Percentiles rank a stretch among this genome's conserved stretches.
phyloP scores from a whole-genome alignment of 345 rosid genomes.

The Chamaenerion angustifolium region DNA sequence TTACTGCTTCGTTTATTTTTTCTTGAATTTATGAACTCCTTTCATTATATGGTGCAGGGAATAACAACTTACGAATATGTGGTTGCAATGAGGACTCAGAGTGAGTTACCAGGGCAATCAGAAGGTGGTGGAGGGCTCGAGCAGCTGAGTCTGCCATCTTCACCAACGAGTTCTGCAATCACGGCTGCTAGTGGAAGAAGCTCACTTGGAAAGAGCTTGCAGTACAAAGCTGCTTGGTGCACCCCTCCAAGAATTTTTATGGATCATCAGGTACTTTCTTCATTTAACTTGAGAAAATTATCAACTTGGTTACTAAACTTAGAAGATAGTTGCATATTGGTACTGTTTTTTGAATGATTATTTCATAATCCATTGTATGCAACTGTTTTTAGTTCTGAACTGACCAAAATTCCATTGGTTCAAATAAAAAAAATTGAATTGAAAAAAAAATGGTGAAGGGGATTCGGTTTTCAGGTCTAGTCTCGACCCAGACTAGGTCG shows the following conservation, averaged over 20 bases:
- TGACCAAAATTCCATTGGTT: too few relatives aligned
- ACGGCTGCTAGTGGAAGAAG: constrained; percentile 78
- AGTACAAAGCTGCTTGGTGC: constrained; percentile 82
- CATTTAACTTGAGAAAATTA: not conserved
- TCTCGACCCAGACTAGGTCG: too few relatives aligned
- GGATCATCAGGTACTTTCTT: constrained; percentile 61
- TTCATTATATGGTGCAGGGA: constrained; percentile 33
- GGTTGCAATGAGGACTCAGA: constrained; percentile 82
- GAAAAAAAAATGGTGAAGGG: too few relatives aligned
- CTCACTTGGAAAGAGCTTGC: constrained; percentile 76
- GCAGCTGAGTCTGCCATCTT: constrained; percentile 54
- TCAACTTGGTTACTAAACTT: too few relatives aligned
- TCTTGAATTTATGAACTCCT: not conserved
- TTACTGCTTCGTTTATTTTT: not conserved
- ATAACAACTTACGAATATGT: constrained; percentile 90
- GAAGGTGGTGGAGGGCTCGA: constrained; percentile 42
- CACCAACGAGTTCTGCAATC: constrained; percentile 78
- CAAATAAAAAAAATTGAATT: too few relatives aligned
- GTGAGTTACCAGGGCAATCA: constrained; percentile 64
- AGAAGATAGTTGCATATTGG: too few relatives aligned
- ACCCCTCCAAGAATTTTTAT: constrained; percentile 95
- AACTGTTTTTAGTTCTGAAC: too few relatives aligned
- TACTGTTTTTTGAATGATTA: too few relatives aligned
- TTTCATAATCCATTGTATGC: too few relatives aligned
- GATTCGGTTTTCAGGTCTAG: too few relatives aligned